Evolutionary conservation across 495 filamentous ascomycete species (phyloP), one percentile per base, ranked within the genome.

Genomic region (Penicillium longicatenatum): DNA sequence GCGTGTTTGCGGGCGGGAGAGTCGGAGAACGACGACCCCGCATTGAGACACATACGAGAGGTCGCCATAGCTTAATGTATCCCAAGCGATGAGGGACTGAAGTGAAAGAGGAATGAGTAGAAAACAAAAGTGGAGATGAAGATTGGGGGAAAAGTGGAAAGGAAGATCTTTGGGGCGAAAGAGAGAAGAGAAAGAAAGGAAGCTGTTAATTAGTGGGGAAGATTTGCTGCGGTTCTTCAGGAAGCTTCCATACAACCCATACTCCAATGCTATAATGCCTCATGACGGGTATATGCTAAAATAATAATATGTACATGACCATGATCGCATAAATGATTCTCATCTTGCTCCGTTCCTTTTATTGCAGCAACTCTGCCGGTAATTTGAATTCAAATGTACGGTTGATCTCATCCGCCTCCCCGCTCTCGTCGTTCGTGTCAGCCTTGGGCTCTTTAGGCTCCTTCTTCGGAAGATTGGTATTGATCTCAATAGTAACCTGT

Each of bases 401-500:
- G 42, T 63, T 58, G 41, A 50, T 64, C 46, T 55, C 54, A 12
- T 29, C 26, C 14, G 37, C 57, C 44, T 58, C 65, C 51, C 54
- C 29, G 4, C 54, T 49, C 19, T 68, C 52, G 4, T 58, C 58
- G 17, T 69, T 58, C 50, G 62, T 60, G 16, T 62, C 57, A n/a
- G 66, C 56, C 26, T 44, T 67, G 30, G 54, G 56, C 44, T 58
- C 59, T 65, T 59, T 74, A 48, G 66, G 57, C 68, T 82, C 78
- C 60, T 77, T 79, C 60, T 84, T 85, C 6, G 83, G 78, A 11
- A 85, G 75, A 62, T 82, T 78, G 6, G 85, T 87, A 58, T 85
- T 77, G 55, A 88, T 83, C 64, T 87, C 84, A 35, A 88, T 81
- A 4, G 85, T 88, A 30, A 88, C 85, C 85, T 88, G 61, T n/a